Percentiles rank a stretch among this genome's conserved stretches.
Conservation (phyloP, 805 yeast genomes). For the Zygoascus tannicola region DNA sequence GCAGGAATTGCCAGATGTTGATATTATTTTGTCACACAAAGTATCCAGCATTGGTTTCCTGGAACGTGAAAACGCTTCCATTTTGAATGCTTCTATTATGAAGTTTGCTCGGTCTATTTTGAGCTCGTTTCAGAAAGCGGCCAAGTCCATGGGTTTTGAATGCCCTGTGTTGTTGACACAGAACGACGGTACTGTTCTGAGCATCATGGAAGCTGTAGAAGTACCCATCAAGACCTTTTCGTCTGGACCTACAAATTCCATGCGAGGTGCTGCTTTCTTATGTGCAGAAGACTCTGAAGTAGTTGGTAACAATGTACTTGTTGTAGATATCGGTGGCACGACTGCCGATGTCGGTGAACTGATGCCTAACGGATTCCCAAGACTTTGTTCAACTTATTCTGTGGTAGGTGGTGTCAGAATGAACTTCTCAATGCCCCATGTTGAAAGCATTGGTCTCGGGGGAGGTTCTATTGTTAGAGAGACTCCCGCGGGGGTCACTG, state of each 20-base stretch:
- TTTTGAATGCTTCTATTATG: constrained; percentile 33
- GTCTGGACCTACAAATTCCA: constrained; percentile 37
- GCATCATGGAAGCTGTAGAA: constrained; percentile 32
- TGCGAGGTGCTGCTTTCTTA: constrained; percentile 34
- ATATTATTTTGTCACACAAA: constrained; percentile 33
- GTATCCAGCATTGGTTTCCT: constrained; percentile 38
- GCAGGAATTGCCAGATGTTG: constrained; percentile 28
- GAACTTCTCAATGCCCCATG: constrained; percentile 42
- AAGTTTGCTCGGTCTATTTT: constrained; percentile 37
- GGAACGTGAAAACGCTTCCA: constrained; percentile 41
- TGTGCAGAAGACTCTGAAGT: constrained; percentile 22
- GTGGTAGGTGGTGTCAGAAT: constrained; percentile 40
- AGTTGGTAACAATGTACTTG: constrained; percentile 26
- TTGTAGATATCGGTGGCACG: constrained; percentile 46
- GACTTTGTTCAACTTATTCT: constrained; percentile 37
- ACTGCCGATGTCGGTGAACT: constrained; percentile 41
- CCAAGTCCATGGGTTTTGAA: constrained; percentile 28
- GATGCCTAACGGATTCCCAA: constrained; percentile 39
- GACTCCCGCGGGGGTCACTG: constrained; percentile 8
- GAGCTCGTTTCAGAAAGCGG: constrained; percentile 33
- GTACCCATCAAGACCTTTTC: constrained; percentile 39
- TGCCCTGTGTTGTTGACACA: constrained; percentile 38
- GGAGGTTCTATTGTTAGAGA: constrained; percentile 38
- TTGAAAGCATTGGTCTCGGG: constrained; percentile 41
- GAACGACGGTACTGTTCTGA: constrained; percentile 41